Percentiles rank a stretch among this genome's conserved stretches.
These are phyloP conservation scores for Xylariaceae sp. DNA, from an alignment of 2,329 filamentous ascomycete species.

Conservation along the genomic window DNA sequence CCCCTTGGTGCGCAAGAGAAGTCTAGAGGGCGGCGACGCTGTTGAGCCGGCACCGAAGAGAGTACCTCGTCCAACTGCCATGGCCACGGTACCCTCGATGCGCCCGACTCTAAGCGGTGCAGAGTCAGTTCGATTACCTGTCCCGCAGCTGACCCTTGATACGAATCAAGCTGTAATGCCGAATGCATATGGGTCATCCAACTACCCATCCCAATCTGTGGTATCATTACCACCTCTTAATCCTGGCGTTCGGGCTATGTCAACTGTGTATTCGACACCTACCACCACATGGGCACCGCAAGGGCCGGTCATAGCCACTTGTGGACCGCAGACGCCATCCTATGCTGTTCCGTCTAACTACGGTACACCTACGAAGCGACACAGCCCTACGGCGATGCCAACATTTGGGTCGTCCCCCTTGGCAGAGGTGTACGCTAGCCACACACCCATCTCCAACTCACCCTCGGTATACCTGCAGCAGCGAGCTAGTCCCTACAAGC, in stretches of 20 bases:
- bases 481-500: constrained; percentile 89
- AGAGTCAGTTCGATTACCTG: constrained; percentile 61
- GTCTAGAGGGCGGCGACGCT: constrained; percentile 53
- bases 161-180: constrained; percentile 47
- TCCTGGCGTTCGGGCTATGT: constrained; percentile 72
- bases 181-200: constrained; percentile 42
- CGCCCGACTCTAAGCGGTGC: constrained; percentile 30
- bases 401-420: constrained; percentile 71
- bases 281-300: constrained; percentile 47
- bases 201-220: constrained; percentile 50
- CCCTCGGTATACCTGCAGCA: constrained; percentile 88
- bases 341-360: constrained; percentile 45
- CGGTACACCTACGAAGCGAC: constrained; percentile 59
- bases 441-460: constrained; percentile 76
- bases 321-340: constrained; percentile 42
- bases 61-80: constrained; percentile 42
- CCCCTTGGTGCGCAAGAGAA: constrained; percentile 55
- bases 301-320: constrained; percentile 40
- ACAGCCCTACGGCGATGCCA: constrained; percentile 57
- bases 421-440: constrained; percentile 65
- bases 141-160: constrained; percentile 73
- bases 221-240: constrained; percentile 69
- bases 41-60: constrained; percentile 63
- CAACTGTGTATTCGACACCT: constrained; percentile 71
- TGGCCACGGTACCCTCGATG: constrained; percentile 32